Evolutionary conservation across 2,329 filamentous ascomycete species (phyloP), one percentile per base, ranked within the genome.

Genomic region (Cordyceps javanica): DNA sequence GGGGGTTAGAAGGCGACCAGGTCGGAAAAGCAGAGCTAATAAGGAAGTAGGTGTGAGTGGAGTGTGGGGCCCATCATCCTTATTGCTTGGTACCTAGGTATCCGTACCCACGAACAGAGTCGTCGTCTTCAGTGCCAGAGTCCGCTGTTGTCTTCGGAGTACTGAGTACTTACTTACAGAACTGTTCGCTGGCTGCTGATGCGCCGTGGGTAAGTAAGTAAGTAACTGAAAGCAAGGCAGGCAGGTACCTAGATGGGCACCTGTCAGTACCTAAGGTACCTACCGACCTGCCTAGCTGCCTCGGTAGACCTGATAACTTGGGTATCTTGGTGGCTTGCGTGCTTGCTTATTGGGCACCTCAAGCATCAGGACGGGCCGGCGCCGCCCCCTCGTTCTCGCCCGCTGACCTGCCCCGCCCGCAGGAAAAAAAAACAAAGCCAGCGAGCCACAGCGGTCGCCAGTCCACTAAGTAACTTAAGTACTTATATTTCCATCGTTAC

Each of bases 391-490:
- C 52, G 41, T 26, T 32, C 32, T 55, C 52, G 42, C 42, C 52
- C 42, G 52, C 52, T 55, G 52, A 46, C 52, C n/a, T 46, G 52
- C 52, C 52, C 52, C 52, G 52, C 51, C 42, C 42, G 25, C 42
- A 38, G n/a, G n/a, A n/a, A n/a, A n/a, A n/a, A n/a, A n/a, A n/a
- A n/a, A n/a, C n/a, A n/a, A n/a, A n/a, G 30, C 42, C 41, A 45
- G 19, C 19, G 52, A 45, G 41, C 41, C 30, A 45, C 26, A 23
- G 25, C 25, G 30, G 21, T 39, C 46, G 16, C 7, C 38, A 38
- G 32, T 55, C 41, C 52, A 55, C 52, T 42, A n/a, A n/a, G n/a
- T n/a, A n/a, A n/a, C n/a, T n/a, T n/a, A n/a, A n/a, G n/a, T n/a
- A n/a, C n/a, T n/a, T 51, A 21, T 39, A 49, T 23, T 34, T 45